These are phyloP conservation scores for Colletotrichum abscissum DNA, from an alignment of 2,329 filamentous ascomycete genomes.

Conservation along the genomic window DNA sequence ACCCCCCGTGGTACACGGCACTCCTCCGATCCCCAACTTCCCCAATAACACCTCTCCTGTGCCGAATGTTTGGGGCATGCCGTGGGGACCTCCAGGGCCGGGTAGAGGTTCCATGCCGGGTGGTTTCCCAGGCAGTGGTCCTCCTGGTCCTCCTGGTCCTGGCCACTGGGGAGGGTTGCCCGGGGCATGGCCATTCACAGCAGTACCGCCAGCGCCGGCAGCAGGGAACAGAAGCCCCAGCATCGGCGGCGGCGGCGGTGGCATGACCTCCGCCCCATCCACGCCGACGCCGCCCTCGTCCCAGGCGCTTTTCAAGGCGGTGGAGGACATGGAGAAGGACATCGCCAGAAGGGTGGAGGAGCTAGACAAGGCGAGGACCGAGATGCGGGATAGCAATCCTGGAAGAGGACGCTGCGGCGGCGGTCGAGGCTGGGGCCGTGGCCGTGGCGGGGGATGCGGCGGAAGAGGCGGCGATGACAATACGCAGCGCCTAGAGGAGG, in stretches of 20 bases:
- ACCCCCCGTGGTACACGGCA: slow-evolving; percentile 1
- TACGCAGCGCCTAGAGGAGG: slow-evolving; percentile 44
- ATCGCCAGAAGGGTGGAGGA: slow-evolving; percentile 29
- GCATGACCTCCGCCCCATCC: neutral
- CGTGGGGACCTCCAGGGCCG: slow-evolving; percentile 5
- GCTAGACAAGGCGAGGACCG: slow-evolving; percentile 24
- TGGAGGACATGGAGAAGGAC: slow-evolving; percentile 13
- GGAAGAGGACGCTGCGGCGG: slow-evolving; percentile 32
- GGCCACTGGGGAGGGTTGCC: slow-evolving; percentile 13
- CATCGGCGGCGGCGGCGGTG: neutral
- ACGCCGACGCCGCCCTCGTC: slow-evolving; percentile 10
- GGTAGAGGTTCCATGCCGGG: neutral
- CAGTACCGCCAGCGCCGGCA: neutral
- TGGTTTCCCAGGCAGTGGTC: neutral
- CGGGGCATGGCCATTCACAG: slow-evolving; percentile 8
- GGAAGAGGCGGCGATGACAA: neutral
- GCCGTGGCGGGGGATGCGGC: slow-evolving; percentile 24
- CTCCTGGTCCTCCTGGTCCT: neutral
- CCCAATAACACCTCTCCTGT: neutral
- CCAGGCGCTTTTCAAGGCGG: slow-evolving; percentile 16
- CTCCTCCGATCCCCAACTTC: slow-evolving; percentile 9
- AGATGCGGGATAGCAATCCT: neutral
- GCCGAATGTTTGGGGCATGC: neutral
- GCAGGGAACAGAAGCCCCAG: neutral
- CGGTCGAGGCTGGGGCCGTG: slow-evolving; percentile 18